Percentiles rank a stretch among this genome's conserved stretches.
Evolutionary conservation across 495 filamentous ascomycete species (phyloP).

Genomic region (Aspergillus sparsus): DNA sequence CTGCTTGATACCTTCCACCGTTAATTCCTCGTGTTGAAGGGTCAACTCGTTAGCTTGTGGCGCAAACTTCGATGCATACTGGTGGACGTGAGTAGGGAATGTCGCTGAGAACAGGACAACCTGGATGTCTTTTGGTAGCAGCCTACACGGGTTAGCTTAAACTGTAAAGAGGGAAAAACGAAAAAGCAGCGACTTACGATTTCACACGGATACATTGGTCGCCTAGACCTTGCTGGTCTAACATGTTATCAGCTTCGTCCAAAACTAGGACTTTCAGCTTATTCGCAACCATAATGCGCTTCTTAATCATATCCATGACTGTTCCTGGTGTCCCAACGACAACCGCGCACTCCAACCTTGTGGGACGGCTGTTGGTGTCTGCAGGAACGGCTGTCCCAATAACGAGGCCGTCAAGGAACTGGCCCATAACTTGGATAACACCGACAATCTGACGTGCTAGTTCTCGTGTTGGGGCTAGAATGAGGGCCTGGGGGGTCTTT

Average conservation of each 20-base stretch:
- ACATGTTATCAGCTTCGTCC: conserved; percentile 96
- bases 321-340: conserved; percentile 95
- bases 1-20: conserved; percentile 94
- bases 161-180: conserved; percentile 6
- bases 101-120: conserved; percentile 95
- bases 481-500: conserved; percentile 76
- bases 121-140: conserved; percentile 72
- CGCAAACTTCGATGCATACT: conserved; percentile 76
- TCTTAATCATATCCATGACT: conserved; percentile 79
- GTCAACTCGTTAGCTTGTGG: conserved; percentile 86
- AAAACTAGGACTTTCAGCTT: conserved; percentile 77
- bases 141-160: conserved; percentile 41
- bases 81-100: conserved; percentile 80
- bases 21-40: conserved; percentile 85
- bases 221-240: conserved; percentile 88
- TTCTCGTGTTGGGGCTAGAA: conserved; percentile 91
- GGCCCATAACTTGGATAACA: conserved; percentile 77
- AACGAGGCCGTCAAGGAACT: conserved; percentile 69
- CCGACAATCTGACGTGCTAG: conserved; percentile 90
- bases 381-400: conserved; percentile 80
- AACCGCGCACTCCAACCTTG: conserved; percentile 66
- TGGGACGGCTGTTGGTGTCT: conserved; percentile 60
- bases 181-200: conserved; percentile 53
- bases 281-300: conserved; percentile 62
- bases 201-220: conserved; percentile 93